Base-by-base conservation (phyloP, 257 asterid genomes). In the Plectranthus barbatus region DNA sequence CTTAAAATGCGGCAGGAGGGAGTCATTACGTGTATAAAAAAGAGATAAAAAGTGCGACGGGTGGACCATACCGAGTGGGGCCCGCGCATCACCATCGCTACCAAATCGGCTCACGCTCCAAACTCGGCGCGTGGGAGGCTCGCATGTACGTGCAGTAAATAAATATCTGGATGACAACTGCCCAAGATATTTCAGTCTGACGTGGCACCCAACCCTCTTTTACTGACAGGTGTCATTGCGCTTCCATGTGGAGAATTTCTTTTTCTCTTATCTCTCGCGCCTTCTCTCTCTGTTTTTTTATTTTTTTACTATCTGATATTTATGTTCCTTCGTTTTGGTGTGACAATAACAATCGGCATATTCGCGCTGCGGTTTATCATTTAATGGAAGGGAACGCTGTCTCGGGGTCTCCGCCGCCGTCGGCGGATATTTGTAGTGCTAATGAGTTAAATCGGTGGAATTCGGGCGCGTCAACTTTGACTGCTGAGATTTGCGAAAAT, bases 91-190 rank as follows among this genome's bases (percentile, higher is more conserved):
- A 33, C 40, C 40, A 9, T 6, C 52, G 11, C 41, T 54, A 18
- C 68, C 50, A 19, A 20, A 18, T 37, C 31, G 5, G 36, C 46
- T 24, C 62, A 42, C 70, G 29, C 70, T 21, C 21, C 54, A 62
- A 46, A 47, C 7, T 4, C 1, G 19, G 79, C 70, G 70, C 70
- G 80, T 75, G 70, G 0, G 2, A 0, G 2, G 21, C 61, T 44
- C 60, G 64, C 68, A 2, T 6, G 54, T 17, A 3, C 4, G 29
- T 14, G 40, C 64, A 31, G 50, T 19, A 66, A 18, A 52, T 37
- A 56, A 72, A 84, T 82, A 84, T 84, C 93, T 82, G 84, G 82
- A 64, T 69, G 80, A 74, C 71, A 76, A 44, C 53, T 44, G 48
- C 74, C 19, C 13, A 56, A 86, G 91, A 81, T 81, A 80, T 72